Base-by-base conservation (phyloP, 176 grass and related monocot genomes). In the Oryza meridionalis region DNA sequence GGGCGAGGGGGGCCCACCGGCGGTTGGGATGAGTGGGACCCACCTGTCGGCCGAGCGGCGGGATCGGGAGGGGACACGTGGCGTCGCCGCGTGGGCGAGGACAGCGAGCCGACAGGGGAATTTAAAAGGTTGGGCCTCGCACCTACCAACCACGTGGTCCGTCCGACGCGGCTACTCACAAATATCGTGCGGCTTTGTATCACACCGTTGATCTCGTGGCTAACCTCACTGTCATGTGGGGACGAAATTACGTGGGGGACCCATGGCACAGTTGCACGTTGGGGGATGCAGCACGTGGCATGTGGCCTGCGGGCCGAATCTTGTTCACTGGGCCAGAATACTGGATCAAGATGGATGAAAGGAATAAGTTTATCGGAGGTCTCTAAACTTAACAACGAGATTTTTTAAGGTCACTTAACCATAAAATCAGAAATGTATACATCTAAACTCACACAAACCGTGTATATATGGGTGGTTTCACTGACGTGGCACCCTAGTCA, bases 121-220 rank as follows among this genome's bases (percentile, higher is more conserved):
- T 73, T 51, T 44, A 44, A 49, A 13, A 37, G 3, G 9, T 3
- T 19, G 0, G 49, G 14, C 62, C 66, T 2, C 37, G 38, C 1
- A 37, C 59, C 6, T 5, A 14, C 47, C 26, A 19, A 13, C 58
- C 53, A 15, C 70, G 62, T 81, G 70, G 14, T 8, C 22, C 17
- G 77, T 16, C 43, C 61, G n/a, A 58, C 62, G 26, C 40, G 58
- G 29, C 8, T 3, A 55, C 13, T 26, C 26, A 69, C 45, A 87
- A 81, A 81, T 81, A 86, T 75, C 85, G 16, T 73, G 72, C 7
- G 43, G 43, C 43, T 14, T 50, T 47, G 9, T 74, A 5, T 24
- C 24, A 27, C 22, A 7, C 6, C 22, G 24, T 49, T 43, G n/a
- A 44, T 29, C 9, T 49, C 22, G 22, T 7, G 11, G 6, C 13